Conservation (phyloP, 148 eudicot species). For the Chenopodium berlandieri region DNA sequence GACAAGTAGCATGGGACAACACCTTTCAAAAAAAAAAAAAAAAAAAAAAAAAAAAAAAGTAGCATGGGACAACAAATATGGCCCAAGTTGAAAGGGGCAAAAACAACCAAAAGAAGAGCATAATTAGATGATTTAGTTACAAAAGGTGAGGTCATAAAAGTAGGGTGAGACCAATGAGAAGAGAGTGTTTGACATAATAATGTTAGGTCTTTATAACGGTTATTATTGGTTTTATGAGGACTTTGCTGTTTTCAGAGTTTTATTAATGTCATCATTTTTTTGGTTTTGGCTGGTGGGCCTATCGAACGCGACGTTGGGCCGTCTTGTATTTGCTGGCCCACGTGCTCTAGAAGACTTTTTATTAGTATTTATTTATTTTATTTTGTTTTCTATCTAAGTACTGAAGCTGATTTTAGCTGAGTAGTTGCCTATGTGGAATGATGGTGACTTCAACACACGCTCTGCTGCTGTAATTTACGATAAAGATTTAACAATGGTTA, state of each 20-base stretch:
- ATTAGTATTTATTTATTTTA: background rate
- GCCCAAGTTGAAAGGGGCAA: background rate
- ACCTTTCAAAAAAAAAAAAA: too few species aligned
- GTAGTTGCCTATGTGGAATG: constrained; percentile 1
- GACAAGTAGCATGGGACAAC: background rate
- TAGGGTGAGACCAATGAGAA: background rate
- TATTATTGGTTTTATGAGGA: background rate
- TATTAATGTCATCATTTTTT: background rate
- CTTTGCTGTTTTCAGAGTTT: background rate
- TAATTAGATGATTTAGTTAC: background rate
- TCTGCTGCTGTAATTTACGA: background rate
- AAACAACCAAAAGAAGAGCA: constrained; percentile 7
- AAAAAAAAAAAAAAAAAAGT: too few species aligned
- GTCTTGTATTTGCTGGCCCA: constrained; percentile 9
- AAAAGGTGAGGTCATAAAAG: background rate
- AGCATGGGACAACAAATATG: background rate
- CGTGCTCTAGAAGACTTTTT: background rate
- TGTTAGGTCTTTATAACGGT: constrained; percentile 6
- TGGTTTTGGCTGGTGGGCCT: background rate
- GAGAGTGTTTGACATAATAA: background rate
- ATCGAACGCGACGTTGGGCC: constrained; percentile 6
- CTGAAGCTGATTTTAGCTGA: background rate
- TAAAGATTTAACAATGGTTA: too few species aligned
- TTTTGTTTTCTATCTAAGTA: background rate
- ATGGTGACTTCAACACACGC: background rate